These are phyloP conservation scores for Colletotrichum tropicicola DNA, from an alignment of 2,329 filamentous ascomycete genomes.

Conservation along the genomic window DNA sequence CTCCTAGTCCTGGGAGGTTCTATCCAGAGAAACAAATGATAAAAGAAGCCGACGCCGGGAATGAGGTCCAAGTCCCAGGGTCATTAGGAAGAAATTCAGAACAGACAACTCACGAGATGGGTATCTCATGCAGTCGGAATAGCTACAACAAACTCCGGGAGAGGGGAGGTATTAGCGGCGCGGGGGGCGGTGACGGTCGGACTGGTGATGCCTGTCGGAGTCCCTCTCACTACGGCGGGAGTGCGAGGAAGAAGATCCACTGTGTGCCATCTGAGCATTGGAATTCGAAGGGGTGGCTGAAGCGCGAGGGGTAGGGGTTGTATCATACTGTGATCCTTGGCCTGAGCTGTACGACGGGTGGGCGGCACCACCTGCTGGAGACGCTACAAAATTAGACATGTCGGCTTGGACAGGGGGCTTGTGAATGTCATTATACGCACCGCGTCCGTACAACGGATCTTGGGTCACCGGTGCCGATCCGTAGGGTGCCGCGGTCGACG, in stretches of 20 bases:
- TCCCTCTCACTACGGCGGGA: slow-evolving; percentile 52
- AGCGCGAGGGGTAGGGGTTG: slow-evolving; percentile 49
- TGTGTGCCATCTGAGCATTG: slow-evolving; percentile 48
- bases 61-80: slow-evolving; percentile 26
- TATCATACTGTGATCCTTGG: slow-evolving; percentile 63
- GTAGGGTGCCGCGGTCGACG: slow-evolving; percentile 10
- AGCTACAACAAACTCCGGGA: slow-evolving; percentile 12
- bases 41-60: slow-evolving; percentile 30
- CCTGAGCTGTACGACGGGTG: slow-evolving; percentile 37
- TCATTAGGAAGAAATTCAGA: slow-evolving; percentile 31
- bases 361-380: slow-evolving; percentile 58
- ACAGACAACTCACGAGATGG: slow-evolving; percentile 27
- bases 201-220: slow-evolving; percentile 47
- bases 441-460: slow-evolving; percentile 67
- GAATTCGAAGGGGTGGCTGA: slow-evolving; percentile 47
- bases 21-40: slow-evolving; percentile 31
- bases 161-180: slow-evolving; percentile 42
- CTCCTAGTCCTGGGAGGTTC: slow-evolving; percentile 21
- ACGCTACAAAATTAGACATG: slow-evolving; percentile 60
- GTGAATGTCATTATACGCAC: slow-evolving; percentile 60
- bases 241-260: slow-evolving; percentile 41
- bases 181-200: slow-evolving; percentile 48
- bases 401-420: slow-evolving; percentile 7
- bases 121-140: slow-evolving; percentile 27
- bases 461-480: slow-evolving; percentile 47